Conservation (phyloP, 2,329 filamentous ascomycete species). For the Sporothrix pseudoabietina region DNA sequence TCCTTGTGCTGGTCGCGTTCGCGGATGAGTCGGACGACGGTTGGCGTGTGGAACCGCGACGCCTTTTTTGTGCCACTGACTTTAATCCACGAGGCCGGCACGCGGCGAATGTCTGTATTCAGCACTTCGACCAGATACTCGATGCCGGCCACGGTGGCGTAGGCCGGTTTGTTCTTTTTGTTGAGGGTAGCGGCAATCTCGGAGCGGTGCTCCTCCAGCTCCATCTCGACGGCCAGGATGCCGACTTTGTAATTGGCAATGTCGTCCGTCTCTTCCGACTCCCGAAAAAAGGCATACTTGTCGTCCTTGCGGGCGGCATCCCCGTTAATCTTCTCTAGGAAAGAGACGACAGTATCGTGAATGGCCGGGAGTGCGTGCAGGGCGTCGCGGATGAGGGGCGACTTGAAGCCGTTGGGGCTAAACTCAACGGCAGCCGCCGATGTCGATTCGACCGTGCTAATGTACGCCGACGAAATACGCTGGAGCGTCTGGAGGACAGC, state of each 20-base stretch:
- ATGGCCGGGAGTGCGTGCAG: conserved; percentile 77
- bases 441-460: conserved; percentile 36
- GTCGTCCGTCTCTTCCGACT: conserved; percentile 82
- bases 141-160: conserved; percentile 83
- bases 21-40: conserved; percentile 77
- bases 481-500: conserved; percentile 84
- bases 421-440: conserved; percentile 54
- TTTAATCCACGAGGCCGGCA: conserved; percentile 93
- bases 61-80: conserved; percentile 92
- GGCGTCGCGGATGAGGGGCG: conserved; percentile 68
- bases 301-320: conserved; percentile 83
- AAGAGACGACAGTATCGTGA: conserved; percentile 68
- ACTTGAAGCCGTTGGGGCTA: conserved; percentile 71
- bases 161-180: conserved; percentile 66
- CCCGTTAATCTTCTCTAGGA: conserved; percentile 82
- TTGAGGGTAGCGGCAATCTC: conserved; percentile 72
- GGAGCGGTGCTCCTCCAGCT: conserved; percentile 74
- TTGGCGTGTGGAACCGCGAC: conserved; percentile 90
- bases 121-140: conserved; percentile 93
- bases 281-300: conserved; percentile 91
- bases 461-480: conserved; percentile 75
- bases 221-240: conserved; percentile 89
- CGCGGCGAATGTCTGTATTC: conserved; percentile 77
- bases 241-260: conserved; percentile 87
- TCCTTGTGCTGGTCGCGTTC: conserved; percentile 96